Percentiles rank a stretch among this genome's conserved stretches.
These are phyloP conservation scores for Alternaria postmessia DNA, from an alignment of 2,329 filamentous ascomycete species.

Conservation along the genomic window DNA sequence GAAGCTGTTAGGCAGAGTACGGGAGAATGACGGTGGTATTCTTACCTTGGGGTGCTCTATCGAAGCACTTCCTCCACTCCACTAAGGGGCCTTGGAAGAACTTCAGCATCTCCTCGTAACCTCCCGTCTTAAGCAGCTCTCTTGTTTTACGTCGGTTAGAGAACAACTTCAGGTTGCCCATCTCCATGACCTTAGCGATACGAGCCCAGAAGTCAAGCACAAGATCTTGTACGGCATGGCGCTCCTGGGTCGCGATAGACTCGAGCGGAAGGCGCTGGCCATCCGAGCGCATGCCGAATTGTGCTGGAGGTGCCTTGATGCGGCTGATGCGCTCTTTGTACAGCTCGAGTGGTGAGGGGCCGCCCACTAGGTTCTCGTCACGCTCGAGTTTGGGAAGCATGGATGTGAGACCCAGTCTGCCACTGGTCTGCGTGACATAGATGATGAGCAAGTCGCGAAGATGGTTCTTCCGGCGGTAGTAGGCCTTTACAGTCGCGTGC, in stretches of 20 bases:
- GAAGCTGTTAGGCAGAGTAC: slow-evolving; percentile 27
- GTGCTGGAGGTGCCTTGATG: slow-evolving; percentile 47
- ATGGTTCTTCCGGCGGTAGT: slow-evolving; percentile 78
- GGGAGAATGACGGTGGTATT: neutral
- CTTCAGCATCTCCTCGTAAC: slow-evolving; percentile 81
- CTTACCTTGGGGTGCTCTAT: slow-evolving; percentile 68
- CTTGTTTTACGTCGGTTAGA: slow-evolving; percentile 86
- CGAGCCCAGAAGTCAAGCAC: slow-evolving; percentile 89
- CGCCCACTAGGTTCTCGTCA: slow-evolving; percentile 34
- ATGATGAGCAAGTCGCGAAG: slow-evolving; percentile 88
- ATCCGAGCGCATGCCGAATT: slow-evolving; percentile 47
- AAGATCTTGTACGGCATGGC: slow-evolving; percentile 58
- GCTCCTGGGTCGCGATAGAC: slow-evolving; percentile 47
- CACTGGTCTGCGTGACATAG: slow-evolving; percentile 93
- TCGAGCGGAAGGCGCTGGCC: slow-evolving; percentile 48
- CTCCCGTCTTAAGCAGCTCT: slow-evolving; percentile 84
- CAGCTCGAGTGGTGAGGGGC: slow-evolving; percentile 43
- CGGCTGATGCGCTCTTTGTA: slow-evolving; percentile 48
- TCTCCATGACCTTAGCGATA: slow-evolving; percentile 90
- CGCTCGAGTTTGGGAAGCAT: slow-evolving; percentile 74
- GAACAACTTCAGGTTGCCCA: slow-evolving; percentile 88
- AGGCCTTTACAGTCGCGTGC: slow-evolving; percentile 72
- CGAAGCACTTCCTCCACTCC: slow-evolving; percentile 83
- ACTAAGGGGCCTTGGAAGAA: slow-evolving; percentile 80
- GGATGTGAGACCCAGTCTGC: slow-evolving; percentile 88